phyloP scores from a whole-genome alignment of 768 basidiomycete genomes.

The Cyclocybe aegerita region DNA sequence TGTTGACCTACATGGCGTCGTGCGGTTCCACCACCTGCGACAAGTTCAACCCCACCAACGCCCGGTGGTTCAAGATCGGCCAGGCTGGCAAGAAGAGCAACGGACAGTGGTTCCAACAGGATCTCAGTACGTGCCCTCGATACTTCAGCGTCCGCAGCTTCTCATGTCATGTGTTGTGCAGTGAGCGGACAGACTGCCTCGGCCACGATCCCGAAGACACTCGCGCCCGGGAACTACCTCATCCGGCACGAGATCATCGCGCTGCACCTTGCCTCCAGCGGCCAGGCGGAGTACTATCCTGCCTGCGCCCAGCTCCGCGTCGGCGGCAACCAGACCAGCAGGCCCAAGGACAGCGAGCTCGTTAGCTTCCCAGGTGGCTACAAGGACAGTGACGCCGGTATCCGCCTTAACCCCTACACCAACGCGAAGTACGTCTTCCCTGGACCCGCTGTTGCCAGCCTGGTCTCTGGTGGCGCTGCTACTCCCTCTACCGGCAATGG shows the following conservation, averaged over 20 bases:
- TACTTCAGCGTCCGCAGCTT: neutral
- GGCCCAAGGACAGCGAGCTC: slow-evolving; percentile 45
- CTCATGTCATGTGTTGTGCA: slow-evolving; percentile 10
- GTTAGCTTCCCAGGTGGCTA: slow-evolving; percentile 79
- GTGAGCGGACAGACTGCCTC: slow-evolving; percentile 40
- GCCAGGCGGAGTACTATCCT: slow-evolving; percentile 82
- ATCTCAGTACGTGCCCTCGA: slow-evolving; percentile 42
- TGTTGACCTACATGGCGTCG: slow-evolving; percentile 72
- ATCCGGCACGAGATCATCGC: slow-evolving; percentile 81
- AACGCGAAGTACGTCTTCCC: slow-evolving; percentile 42
- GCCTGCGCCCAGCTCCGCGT: slow-evolving; percentile 63
- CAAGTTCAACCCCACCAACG: slow-evolving; percentile 54
- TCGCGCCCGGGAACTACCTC: slow-evolving; percentile 72
- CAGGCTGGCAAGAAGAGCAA: slow-evolving; percentile 42
- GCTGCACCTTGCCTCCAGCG: slow-evolving; percentile 59
- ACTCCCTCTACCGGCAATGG: slow-evolving; percentile 4
- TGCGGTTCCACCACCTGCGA: slow-evolving; percentile 60
- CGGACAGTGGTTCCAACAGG: slow-evolving; percentile 49
- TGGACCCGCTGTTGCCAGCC: slow-evolving; percentile 47
- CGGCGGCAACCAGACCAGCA: slow-evolving; percentile 51
- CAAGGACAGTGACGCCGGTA: slow-evolving; percentile 67
- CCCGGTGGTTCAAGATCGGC: slow-evolving; percentile 72
- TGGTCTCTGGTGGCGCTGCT: slow-evolving; percentile 20
- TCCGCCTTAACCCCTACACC: slow-evolving; percentile 48
- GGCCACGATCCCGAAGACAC: slow-evolving; percentile 44